These are phyloP conservation scores for Leccinum subgranulosum DNA, from an alignment of 768 basidiomycete genomes.

Conservation along the genomic window DNA sequence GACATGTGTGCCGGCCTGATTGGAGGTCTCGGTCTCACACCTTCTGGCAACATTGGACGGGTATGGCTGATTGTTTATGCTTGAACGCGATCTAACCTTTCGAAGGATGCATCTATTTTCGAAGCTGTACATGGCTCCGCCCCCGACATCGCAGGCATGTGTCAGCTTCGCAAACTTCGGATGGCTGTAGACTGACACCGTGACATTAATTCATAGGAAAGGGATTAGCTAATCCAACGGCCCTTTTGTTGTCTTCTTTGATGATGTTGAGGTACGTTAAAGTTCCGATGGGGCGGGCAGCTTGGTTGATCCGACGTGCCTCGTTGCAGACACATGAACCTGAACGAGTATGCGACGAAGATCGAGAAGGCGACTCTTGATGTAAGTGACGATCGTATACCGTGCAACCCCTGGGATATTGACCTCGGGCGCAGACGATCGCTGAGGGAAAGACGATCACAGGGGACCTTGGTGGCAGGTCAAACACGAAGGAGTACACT, in stretches of 20 bases:
- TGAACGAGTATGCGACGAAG: constrained; percentile 76
- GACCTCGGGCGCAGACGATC: constrained; percentile 64
- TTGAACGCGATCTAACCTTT: constrained; percentile 14
- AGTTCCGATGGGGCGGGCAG: constrained; percentile 5
- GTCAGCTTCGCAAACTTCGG: not conserved
- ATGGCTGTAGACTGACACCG: not conserved
- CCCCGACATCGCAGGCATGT: constrained; percentile 93
- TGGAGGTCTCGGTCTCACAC: constrained; percentile 95
- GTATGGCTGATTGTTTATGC: constrained; percentile 40
- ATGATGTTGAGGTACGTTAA: constrained; percentile 91
- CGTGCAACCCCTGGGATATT: not conserved
- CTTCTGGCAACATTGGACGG: constrained; percentile 95
- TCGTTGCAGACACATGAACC: constrained; percentile 80
- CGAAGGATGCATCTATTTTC: constrained; percentile 95
- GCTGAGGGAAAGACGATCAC: constrained; percentile 96
- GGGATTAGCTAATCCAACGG: constrained; percentile 98
- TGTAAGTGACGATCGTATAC: constrained; percentile 47
- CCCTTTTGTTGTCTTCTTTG: constrained; percentile 86
- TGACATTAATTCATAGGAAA: constrained; percentile 49
- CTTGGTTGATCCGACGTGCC: constrained; percentile 23
- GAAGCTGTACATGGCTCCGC: constrained; percentile 99
- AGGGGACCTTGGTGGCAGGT: constrained; percentile 92
- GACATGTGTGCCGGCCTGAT: constrained; percentile 99
- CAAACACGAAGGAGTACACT: constrained; percentile 88
- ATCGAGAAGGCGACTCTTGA: constrained; percentile 90